These are phyloP conservation scores for Myxozyma neotropica DNA, from an alignment of 805 yeast species.

Conservation along the genomic window DNA sequence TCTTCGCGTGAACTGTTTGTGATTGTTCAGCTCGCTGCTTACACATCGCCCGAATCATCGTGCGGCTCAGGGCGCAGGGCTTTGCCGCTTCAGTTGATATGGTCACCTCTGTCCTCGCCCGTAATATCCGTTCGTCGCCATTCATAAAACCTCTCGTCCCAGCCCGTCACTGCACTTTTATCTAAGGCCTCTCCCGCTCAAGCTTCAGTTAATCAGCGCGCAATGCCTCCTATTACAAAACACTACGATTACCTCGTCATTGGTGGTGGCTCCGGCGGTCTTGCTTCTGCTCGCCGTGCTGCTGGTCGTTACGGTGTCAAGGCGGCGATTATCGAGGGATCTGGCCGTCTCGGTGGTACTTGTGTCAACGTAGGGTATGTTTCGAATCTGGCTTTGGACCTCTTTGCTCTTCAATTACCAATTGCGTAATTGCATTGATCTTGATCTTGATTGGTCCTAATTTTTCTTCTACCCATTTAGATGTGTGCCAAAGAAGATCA, in stretches of 20 bases:
- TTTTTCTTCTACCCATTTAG: background rate
- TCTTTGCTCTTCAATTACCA: background rate
- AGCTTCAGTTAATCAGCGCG: too few species aligned
- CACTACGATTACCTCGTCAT: slow-evolving; percentile 92
- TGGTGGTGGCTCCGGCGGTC: slow-evolving; percentile 99
- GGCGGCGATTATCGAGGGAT: slow-evolving; percentile 77
- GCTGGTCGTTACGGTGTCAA: slow-evolving; percentile 86
- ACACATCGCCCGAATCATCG: too few species aligned
- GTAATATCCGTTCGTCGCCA: too few species aligned
- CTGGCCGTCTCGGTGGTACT: slow-evolving; percentile 84
- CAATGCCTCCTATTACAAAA: slow-evolving; percentile 44
- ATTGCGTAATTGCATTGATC: background rate
- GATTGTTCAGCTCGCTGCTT: too few species aligned
- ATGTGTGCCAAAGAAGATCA: slow-evolving; percentile 97
- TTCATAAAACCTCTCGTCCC: too few species aligned
- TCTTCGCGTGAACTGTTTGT: too few species aligned
- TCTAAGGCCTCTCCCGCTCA: too few species aligned
- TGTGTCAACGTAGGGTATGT: slow-evolving; percentile 90
- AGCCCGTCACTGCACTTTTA: too few species aligned
- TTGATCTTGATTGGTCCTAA: background rate
- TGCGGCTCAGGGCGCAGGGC: slow-evolving; percentile 9
- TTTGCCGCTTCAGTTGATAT: background rate
- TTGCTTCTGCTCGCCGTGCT: slow-evolving; percentile 97
- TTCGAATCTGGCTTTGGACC: background rate
- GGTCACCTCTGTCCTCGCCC: background rate